Evolutionary conservation across 1,139 yeast genomes (phyloP), one percentile per base, ranked within the genome.

Genomic region (Nakaseomyces nivariensis): DNA sequence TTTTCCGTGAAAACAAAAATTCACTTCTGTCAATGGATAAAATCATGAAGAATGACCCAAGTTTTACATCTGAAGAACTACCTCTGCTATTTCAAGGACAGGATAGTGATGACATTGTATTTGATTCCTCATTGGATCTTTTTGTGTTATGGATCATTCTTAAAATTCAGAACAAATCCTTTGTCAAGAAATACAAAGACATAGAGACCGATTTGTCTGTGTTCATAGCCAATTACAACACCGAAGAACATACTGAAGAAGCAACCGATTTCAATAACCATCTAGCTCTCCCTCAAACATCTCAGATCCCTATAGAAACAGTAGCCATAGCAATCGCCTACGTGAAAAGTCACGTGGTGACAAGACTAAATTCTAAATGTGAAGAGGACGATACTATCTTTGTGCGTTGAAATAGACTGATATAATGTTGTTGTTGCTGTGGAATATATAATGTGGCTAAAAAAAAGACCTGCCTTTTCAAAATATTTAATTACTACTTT

Each of bases 91-190:
- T 58, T 37, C 42, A 52, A 2, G 47, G 45, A 4, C 45, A 47
- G 22, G 43, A 48, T 11, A 48, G 51, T n/a, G 55, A 50, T 4
- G 60, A 59, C 4, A 25, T 60, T 26, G 53, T 48, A 1, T 58
- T 60, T 47, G 59, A 56, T 9, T 52, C 53, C 10, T 52, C 59
- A 8, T 52, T 54, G 25, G 60, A 60, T 29, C 40, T 61, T 5
- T 47, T 61, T 3, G 53, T 56, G 1, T 38, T 62, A 1, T 64
- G 67, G 67, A 40, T 64, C 4, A 5, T 58, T 1, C 34, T 57
- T 5, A 62, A 62, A 41, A 29, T 31, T 1, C 47, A 50, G 26
- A 51, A 52, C 33, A 40, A 51, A 5, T 51, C 59, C 1, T 57
- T 57, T 11, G 52, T 51, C 3, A 17, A 31, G 4, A 56, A 55